phyloP scores from a whole-genome alignment of 192 early-diverging fungal species.

The Neocallimastix lanati region DNA sequence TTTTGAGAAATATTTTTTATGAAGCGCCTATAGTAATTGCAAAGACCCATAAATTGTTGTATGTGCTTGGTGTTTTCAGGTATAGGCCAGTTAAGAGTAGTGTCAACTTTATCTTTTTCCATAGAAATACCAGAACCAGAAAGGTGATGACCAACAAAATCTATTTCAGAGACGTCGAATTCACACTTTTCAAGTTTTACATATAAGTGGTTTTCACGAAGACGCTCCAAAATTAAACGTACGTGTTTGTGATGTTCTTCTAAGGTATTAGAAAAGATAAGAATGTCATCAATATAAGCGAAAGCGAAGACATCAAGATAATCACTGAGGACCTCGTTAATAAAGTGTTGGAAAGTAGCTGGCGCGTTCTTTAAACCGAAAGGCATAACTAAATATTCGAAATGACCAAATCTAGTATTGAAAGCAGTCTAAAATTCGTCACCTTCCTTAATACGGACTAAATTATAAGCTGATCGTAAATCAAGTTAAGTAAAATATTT shows the following conservation, averaged over 20 bases:
- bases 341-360: constrained; percentile 25
- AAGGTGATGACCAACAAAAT: no score
- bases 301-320: not conserved
- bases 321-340: constrained; percentile 16
- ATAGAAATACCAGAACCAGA: no score
- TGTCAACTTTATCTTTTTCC: no score
- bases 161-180: no score
- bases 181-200: constrained; percentile 6
- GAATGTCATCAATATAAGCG: not conserved
- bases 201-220: constrained; percentile 5
- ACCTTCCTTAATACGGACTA: constrained; percentile 9
- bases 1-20: constrained; percentile 10
- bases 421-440: constrained; percentile 26
- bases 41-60: constrained; percentile 8
- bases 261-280: not conserved
- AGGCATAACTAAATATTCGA: constrained; percentile 31
- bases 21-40: constrained; percentile 14
- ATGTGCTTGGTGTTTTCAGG: constrained; percentile 5
- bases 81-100: constrained; percentile 6
- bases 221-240: not conserved
- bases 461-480: constrained; percentile 16
- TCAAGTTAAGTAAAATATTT: constrained; percentile 9
- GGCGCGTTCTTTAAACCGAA: constrained; percentile 45
- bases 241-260: constrained; percentile 2
- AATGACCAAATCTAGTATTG: constrained; percentile 13